Evolutionary conservation across 2,329 filamentous ascomycete species (phyloP).

Genomic region (Chaetothyriales sp.): DNA sequence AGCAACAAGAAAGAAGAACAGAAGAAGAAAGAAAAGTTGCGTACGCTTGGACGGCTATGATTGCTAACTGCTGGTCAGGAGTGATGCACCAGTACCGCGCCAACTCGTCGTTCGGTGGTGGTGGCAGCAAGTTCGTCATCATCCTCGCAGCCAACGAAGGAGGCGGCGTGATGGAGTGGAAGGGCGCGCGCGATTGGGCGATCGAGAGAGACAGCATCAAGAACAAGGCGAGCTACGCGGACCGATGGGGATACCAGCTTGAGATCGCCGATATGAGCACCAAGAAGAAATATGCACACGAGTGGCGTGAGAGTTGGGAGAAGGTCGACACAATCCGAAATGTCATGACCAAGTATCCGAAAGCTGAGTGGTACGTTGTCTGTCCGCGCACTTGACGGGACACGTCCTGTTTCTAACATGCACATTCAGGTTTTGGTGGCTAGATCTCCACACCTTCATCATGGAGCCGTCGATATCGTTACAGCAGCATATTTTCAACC

Average conservation of each 20-base stretch:
- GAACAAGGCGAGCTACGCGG: constrained; percentile 83
- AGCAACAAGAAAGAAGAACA: background rate
- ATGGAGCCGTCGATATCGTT: constrained; percentile 92
- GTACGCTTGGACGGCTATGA: background rate
- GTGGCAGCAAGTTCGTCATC: constrained; percentile 81
- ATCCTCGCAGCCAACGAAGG: constrained; percentile 88
- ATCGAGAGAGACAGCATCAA: constrained; percentile 90
- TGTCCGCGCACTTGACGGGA: too few relatives aligned
- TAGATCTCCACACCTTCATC: constrained; percentile 92
- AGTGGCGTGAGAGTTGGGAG: constrained; percentile 99
- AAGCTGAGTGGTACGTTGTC: constrained; percentile 72
- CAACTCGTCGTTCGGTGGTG: constrained; percentile 59
- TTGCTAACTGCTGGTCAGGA: background rate
- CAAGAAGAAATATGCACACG: constrained; percentile 95
- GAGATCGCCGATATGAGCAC: constrained; percentile 98
- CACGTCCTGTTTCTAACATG: constrained; percentile 4
- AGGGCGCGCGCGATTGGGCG: constrained; percentile 91
- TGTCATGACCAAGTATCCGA: constrained; percentile 79
- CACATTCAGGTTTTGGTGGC: constrained; percentile 80
- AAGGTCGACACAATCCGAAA: constrained; percentile 90
- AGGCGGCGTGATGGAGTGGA: constrained; percentile 98
- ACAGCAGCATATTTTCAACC: constrained; percentile 76
- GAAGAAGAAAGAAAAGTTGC: background rate
- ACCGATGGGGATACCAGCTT: constrained; percentile 82
- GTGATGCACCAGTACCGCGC: constrained; percentile 44